Conservation (phyloP, 2,329 filamentous ascomycete species). For the Orbilia ellipsospora region DNA sequence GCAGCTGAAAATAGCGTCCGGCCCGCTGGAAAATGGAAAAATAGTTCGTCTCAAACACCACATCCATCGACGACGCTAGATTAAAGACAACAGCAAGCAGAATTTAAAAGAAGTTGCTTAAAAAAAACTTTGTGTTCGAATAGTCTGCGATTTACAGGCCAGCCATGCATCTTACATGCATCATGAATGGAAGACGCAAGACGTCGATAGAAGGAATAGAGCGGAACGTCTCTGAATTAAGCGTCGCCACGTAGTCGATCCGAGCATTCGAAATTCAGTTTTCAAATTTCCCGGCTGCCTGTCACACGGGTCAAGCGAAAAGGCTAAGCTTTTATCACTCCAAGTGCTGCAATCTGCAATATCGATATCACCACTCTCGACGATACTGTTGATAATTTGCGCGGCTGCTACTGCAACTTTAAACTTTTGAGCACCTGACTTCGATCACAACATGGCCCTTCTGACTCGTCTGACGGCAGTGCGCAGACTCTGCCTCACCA, state of each 20-base stretch:
- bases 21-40: slow-evolving; percentile 44
- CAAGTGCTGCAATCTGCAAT: slow-evolving; percentile 30
- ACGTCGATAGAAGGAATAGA: slow-evolving; percentile 35
- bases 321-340: slow-evolving; percentile 53
- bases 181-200: slow-evolving; percentile 35
- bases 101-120: neutral
- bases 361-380: slow-evolving; percentile 15
- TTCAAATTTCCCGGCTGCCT: slow-evolving; percentile 2
- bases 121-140: slow-evolving; percentile 42
- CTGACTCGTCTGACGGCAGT: neutral
- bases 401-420: neutral
- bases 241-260: slow-evolving; percentile 53
- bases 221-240: slow-evolving; percentile 34
- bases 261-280: neutral
- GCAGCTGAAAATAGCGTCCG: slow-evolving; percentile 53
- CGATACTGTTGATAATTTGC: slow-evolving; percentile 12
- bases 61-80: neutral
- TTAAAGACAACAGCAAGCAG: neutral
- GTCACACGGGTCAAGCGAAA: slow-evolving; percentile 53
- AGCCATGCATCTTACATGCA: slow-evolving; percentile 21
- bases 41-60: slow-evolving; percentile 9
- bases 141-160: neutral
- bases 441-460: slow-evolving; percentile 5
- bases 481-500: neutral
- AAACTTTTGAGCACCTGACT: slow-evolving; percentile 36